These are phyloP conservation scores for Apiospora sp. DNA, from an alignment of 2,329 filamentous ascomycete species.

Conservation along the genomic window DNA sequence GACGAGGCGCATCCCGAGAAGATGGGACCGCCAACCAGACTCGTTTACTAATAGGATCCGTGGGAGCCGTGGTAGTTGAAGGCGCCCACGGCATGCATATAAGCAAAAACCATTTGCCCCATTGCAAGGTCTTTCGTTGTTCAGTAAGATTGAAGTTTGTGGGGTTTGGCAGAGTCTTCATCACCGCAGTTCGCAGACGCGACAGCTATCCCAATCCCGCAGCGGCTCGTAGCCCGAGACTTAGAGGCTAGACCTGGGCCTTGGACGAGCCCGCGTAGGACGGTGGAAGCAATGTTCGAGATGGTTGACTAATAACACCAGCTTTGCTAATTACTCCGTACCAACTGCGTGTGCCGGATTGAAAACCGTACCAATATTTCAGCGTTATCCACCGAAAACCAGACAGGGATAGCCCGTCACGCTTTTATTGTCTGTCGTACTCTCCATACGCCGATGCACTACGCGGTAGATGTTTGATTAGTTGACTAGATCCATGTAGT, in stretches of 20 bases:
- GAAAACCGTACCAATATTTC: not conserved
- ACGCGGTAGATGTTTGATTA: constrained; percentile 17
- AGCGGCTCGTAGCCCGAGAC: constrained; percentile 6
- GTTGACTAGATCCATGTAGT: constrained; percentile 9
- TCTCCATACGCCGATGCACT: not conserved
- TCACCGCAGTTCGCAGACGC: not conserved
- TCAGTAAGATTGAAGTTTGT: constrained; percentile 11
- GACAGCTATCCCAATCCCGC: not conserved
- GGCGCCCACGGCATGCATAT: not conserved
- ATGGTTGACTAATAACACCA: not conserved
- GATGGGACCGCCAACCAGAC: not conserved
- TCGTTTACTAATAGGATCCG: not conserved
- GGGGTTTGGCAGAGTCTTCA: constrained; percentile 9
- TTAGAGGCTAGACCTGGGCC: constrained; percentile 1
- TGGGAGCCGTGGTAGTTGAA: not conserved
- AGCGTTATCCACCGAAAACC: not conserved
- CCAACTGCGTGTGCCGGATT: not conserved
- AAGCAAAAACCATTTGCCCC: not conserved
- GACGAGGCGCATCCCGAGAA: not conserved
- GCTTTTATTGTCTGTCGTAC: constrained; percentile 3
- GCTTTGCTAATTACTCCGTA: not conserved
- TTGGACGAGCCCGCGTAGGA: constrained; percentile 1
- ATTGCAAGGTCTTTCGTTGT: constrained; percentile 1
- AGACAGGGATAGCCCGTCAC: constrained; percentile 2
- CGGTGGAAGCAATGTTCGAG: constrained; percentile 8